Evolutionary conservation across 2,329 filamentous ascomycete species (phyloP).

Genomic region (Sclerotinia trifoliorum): DNA sequence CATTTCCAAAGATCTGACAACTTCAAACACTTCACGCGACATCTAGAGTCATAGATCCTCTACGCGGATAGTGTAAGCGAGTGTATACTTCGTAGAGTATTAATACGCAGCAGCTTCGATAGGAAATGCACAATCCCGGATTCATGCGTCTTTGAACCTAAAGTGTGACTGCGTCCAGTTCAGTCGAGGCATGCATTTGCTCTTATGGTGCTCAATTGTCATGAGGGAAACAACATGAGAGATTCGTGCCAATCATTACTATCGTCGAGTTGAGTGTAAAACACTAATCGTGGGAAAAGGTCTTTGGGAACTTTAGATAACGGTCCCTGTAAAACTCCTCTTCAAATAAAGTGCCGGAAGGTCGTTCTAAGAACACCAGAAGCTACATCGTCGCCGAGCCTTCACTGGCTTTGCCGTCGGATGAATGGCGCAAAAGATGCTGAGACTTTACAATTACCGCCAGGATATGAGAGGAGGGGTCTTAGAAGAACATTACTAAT

Average conservation of each 20-base stretch:
- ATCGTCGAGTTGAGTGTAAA: background rate
- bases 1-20: background rate
- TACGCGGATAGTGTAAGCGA: background rate
- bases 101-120: background rate
- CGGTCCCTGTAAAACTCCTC: background rate
- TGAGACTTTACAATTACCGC: background rate
- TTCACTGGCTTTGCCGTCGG: background rate
- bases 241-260: background rate
- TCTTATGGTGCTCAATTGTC: background rate
- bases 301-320: background rate
- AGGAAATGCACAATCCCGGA: background rate
- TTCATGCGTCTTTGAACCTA: background rate
- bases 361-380: background rate
- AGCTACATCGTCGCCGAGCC: background rate
- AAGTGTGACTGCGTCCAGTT: background rate
- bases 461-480: background rate
- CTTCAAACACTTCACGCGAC: constrained; percentile 13
- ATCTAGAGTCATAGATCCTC: background rate
- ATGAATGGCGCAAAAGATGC: background rate
- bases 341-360: background rate
- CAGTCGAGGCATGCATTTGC: background rate
- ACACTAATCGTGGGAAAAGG: background rate
- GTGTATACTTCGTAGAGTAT: too few species aligned
- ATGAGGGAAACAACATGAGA: background rate
- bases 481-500: background rate